These are phyloP conservation scores for Elaphomyces granulatus DNA, from an alignment of 495 filamentous ascomycete species.

Conservation along the genomic window DNA sequence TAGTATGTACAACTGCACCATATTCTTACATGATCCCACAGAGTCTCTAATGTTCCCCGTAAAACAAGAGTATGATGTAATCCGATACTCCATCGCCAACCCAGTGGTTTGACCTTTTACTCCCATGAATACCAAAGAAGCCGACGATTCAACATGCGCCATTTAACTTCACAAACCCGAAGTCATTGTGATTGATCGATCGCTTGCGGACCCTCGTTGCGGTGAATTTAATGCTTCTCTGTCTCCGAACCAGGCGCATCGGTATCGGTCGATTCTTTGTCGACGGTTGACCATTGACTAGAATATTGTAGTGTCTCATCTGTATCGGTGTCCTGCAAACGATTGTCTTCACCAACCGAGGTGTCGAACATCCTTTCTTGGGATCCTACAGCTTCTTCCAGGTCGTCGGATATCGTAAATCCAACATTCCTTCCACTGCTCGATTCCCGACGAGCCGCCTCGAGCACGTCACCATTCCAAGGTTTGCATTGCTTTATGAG, in stretches of 20 bases:
- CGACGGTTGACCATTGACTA: constrained; percentile 24
- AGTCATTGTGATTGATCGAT: no score
- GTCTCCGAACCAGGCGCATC: neutral
- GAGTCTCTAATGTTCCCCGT: no score
- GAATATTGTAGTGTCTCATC: constrained; percentile 26
- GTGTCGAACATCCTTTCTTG: constrained; percentile 1
- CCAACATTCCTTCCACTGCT: constrained; percentile 50
- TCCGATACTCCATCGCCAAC: no score
- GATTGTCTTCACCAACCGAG: constrained; percentile 10
- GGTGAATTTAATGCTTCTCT: no score
- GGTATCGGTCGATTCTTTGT: constrained; percentile 13
- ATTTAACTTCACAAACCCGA: no score
- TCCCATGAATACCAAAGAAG: no score
- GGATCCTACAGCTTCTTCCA: neutral
- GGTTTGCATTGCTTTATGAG: constrained; percentile 78
- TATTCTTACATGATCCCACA: no score
- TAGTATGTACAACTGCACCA: no score
- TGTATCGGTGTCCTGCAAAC: constrained; percentile 17
- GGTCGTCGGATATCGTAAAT: constrained; percentile 37
- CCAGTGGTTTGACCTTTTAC: no score
- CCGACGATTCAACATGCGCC: no score
- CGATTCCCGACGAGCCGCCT: constrained; percentile 35
- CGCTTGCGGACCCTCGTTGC: no score
- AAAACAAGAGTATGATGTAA: no score
- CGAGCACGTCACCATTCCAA: constrained; percentile 79